These are phyloP conservation scores for Nakazawaea ambrosiae DNA, from an alignment of 805 yeast genomes.

Conservation along the genomic window DNA sequence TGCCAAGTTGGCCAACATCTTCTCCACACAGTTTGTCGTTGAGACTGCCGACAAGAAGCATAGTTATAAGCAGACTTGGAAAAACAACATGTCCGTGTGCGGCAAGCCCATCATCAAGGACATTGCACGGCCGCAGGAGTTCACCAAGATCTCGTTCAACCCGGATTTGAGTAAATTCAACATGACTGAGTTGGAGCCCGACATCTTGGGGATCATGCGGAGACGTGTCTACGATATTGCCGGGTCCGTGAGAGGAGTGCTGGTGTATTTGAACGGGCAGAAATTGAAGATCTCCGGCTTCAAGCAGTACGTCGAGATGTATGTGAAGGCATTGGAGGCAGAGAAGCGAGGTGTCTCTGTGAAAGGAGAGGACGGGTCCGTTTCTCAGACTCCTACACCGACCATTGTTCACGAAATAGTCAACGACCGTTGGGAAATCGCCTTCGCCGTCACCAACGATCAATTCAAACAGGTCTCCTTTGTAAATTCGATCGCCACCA, in stretches of 20 bases:
- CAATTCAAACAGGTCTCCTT: constrained; percentile 94
- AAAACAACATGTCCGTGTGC: constrained; percentile 73
- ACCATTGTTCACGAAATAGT: constrained; percentile 73
- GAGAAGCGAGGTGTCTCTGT: constrained; percentile 23
- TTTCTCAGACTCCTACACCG: constrained; percentile 30
- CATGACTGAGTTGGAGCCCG: constrained; percentile 80
- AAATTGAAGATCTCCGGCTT: constrained; percentile 64
- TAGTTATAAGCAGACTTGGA: constrained; percentile 79
- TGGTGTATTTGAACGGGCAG: constrained; percentile 71
- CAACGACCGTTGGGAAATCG: constrained; percentile 92
- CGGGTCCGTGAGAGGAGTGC: constrained; percentile 83
- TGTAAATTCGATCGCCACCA: constrained; percentile 96
- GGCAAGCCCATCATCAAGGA: constrained; percentile 67
- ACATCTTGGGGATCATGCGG: constrained; percentile 73
- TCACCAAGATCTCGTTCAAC: constrained; percentile 77
- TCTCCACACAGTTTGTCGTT: constrained; percentile 77
- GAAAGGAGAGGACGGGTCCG: constrained; percentile 13
- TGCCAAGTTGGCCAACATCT: constrained; percentile 94
- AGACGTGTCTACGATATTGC: constrained; percentile 95
- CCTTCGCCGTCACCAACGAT: constrained; percentile 81
- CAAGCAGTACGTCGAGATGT: constrained; percentile 84
- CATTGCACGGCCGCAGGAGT: constrained; percentile 58
- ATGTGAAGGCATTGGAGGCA: constrained; percentile 67
- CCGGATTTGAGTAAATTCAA: constrained; percentile 83
- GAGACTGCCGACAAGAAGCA: constrained; percentile 80